Evolutionary conservation across 108 stramenopile genomes (phyloP).

Genomic region (Pseudonitzschia pungens): DNA sequence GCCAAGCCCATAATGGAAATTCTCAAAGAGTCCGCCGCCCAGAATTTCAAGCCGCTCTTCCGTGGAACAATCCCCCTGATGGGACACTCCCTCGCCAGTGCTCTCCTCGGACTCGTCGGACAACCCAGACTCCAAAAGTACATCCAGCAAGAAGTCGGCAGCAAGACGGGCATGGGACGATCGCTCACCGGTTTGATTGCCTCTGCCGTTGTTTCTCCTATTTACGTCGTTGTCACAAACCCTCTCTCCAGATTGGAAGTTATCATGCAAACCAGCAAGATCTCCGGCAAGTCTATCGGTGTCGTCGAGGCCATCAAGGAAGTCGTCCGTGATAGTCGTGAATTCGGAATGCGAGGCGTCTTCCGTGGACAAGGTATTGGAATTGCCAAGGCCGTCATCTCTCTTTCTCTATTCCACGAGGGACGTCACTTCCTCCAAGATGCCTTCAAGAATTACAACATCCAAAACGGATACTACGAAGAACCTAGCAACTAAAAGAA

Average conservation of each 20-base stretch:
- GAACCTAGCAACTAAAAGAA: slow-evolving; percentile 1
- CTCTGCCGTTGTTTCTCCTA: slow-evolving; percentile 80
- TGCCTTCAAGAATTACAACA: slow-evolving; percentile 82
- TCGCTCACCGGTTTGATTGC: slow-evolving; percentile 80
- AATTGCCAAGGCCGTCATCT: slow-evolving; percentile 87
- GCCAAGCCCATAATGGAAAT: slow-evolving; percentile 88
- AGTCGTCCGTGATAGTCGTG: slow-evolving; percentile 66
- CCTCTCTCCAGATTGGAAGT: slow-evolving; percentile 88
- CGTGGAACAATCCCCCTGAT: slow-evolving; percentile 90
- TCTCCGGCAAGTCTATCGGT: slow-evolving; percentile 84
- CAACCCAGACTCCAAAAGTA: slow-evolving; percentile 91
- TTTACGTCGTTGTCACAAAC: slow-evolving; percentile 91
- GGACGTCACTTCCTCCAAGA: slow-evolving; percentile 87
- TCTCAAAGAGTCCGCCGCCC: slow-evolving; percentile 74
- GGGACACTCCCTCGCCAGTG: slow-evolving; percentile 89
- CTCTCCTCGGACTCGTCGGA: slow-evolving; percentile 88
- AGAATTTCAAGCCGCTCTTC: slow-evolving; percentile 85
- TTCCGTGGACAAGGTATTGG: slow-evolving; percentile 94
- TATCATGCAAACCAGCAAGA: slow-evolving; percentile 91
- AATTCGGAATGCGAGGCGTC: slow-evolving; percentile 87
- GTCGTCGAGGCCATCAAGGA: slow-evolving; percentile 81
- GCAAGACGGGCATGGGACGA: slow-evolving; percentile 57
- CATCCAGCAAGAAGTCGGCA: slow-evolving; percentile 82
- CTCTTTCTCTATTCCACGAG: slow-evolving; percentile 88
- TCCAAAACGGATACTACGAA: slow-evolving; percentile 68